Percentiles rank a stretch among this genome's conserved stretches.
phyloP scores from a whole-genome alignment of 495 filamentous ascomycete genomes.

The Aspergillus kassunensis region DNA sequence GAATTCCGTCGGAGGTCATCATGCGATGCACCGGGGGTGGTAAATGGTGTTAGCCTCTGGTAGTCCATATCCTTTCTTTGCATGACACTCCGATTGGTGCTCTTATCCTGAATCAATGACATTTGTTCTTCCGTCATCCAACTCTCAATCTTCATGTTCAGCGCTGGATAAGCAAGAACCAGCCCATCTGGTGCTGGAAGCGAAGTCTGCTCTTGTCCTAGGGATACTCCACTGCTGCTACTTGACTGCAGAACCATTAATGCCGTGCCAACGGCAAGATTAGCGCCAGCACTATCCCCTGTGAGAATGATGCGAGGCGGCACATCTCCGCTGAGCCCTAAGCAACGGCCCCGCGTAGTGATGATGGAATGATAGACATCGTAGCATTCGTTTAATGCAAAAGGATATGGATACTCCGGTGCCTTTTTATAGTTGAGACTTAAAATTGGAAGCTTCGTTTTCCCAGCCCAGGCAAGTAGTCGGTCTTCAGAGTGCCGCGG shows the following conservation, averaged over 20 bases:
- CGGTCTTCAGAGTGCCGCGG: slow-evolving; percentile 90
- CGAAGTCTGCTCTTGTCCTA: slow-evolving; percentile 52
- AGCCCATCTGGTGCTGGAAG: slow-evolving; percentile 78
- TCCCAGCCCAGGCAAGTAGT: slow-evolving; percentile 82
- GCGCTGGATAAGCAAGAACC: slow-evolving; percentile 79
- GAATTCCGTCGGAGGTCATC: slow-evolving; percentile 31
- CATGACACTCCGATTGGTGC: slow-evolving; percentile 70
- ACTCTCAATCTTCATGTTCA: slow-evolving; percentile 96
- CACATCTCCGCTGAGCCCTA: slow-evolving; percentile 72
- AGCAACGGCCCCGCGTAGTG: slow-evolving; percentile 68
- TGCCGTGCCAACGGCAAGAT: slow-evolving; percentile 74
- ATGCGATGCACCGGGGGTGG: slow-evolving; percentile 66
- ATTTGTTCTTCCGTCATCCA: slow-evolving; percentile 99
- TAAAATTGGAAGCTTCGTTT: slow-evolving; percentile 76
- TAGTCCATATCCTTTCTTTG: slow-evolving; percentile 73
- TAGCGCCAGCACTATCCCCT: slow-evolving; percentile 91
- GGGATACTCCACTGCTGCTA: slow-evolving; percentile 50
- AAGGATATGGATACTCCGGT: slow-evolving; percentile 91
- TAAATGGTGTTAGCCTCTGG: slow-evolving; percentile 51
- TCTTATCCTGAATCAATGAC: slow-evolving; percentile 82
- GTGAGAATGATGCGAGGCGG: slow-evolving; percentile 74
- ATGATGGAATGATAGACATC: slow-evolving; percentile 87
- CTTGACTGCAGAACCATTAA: slow-evolving; percentile 83
- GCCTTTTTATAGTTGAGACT: slow-evolving; percentile 94
- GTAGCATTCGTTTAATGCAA: slow-evolving; percentile 92